Evolutionary conservation across 306 rosid species (phyloP), one percentile per base, ranked within the genome.

Genomic region (Comarum palustre): DNA sequence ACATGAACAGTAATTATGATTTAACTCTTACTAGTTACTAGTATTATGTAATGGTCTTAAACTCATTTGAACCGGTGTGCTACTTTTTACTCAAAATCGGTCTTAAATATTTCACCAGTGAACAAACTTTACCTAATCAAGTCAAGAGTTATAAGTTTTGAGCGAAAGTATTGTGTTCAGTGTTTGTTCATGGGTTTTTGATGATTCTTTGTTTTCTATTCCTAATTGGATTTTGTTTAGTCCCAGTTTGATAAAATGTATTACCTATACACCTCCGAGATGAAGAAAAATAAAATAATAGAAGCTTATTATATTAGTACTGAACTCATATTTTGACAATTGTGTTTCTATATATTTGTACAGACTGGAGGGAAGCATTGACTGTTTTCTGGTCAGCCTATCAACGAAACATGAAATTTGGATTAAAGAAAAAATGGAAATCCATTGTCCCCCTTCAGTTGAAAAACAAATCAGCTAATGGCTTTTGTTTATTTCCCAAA

Each of bases 361-460:
- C 74, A 83, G 83, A 51, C 69, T 62, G 80, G 75, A 79, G 78
- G 60, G 77, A 73, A 85, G 86, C 66, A 55, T 71, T 66, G 75
- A 75, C 19, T 34, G 57, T 75, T 29, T 77, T 66, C 80, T 54
- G 75, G 73, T 72, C 74, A 64, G 50, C 54, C 64, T 36, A 65
- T 24, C 67, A 74, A 80, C 45, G 65, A 80, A 86, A 88, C 79
- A 86, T 95, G 90, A 95, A 91, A 78, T 59, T 90, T 72, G 92
- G 83, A 75, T 68, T 86, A 57, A 90, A 88, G 90, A 86, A 88
- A 79, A 88, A 90, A 50, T 94, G 93, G 99, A 94, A 86, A 83
- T 75, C 96, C 71, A 50, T 87, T 41, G 79, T 84, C 20, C 90
- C 97, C 9, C 84, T 87, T 73, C 90, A 77, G 77, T 81, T 85